phyloP scores from a whole-genome alignment of 305 asterid species.

The Fraxinus baroniana region DNA sequence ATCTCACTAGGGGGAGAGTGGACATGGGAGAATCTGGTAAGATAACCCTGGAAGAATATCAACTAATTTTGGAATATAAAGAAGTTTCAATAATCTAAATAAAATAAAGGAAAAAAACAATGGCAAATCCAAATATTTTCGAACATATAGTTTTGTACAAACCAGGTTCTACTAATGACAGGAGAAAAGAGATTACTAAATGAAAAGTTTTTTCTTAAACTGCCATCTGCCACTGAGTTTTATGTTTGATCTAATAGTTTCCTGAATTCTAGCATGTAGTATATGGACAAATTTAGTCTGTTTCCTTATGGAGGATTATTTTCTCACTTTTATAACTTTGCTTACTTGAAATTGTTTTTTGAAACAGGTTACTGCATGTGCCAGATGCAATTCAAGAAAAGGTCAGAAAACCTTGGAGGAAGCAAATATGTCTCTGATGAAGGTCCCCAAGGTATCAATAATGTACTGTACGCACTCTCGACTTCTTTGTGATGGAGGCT shows the following conservation, averaged over 20 bases:
- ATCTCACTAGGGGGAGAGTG: constrained; percentile 85
- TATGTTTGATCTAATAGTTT: neutral
- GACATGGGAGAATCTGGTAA: constrained; percentile 96
- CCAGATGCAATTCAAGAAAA: constrained; percentile 74
- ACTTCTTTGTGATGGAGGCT: neutral
- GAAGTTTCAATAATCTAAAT: neutral
- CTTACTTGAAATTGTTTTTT: neutral
- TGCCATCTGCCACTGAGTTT: neutral
- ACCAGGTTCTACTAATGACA: neutral
- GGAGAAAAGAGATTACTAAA: neutral
- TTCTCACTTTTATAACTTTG: neutral
- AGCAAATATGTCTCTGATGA: constrained; percentile 71
- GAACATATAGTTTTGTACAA: neutral
- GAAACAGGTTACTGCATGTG: constrained; percentile 80
- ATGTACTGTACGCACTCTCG: neutral
- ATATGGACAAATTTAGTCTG: neutral
- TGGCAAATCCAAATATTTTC: neutral
- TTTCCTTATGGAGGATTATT: neutral
- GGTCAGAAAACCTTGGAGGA: constrained; percentile 84
- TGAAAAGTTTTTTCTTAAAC: neutral
- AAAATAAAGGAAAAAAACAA: neutral
- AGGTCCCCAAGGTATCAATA: constrained; percentile 66
- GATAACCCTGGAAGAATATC: constrained; percentile 17
- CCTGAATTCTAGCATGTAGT: neutral
- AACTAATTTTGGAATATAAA: neutral